Percentiles rank a stretch among this genome's conserved stretches.
phyloP scores from a whole-genome alignment of 352 stramenopile species.

The Albugo laibachii region DNA sequence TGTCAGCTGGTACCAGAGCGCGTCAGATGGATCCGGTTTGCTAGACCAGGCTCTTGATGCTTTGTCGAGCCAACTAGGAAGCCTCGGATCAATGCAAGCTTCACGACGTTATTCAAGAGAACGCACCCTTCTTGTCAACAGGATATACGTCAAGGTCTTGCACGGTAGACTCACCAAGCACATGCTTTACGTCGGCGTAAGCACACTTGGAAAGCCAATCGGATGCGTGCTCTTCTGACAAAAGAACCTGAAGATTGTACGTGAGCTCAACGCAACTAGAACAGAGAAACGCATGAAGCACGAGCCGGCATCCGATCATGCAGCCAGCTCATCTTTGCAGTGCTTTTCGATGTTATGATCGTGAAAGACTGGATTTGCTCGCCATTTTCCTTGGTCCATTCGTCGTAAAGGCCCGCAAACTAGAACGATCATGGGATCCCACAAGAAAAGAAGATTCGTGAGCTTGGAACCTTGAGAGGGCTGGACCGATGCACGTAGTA shows the following conservation, averaged over 20 bases:
- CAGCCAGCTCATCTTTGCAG: constrained; percentile 52
- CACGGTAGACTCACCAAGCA: constrained; percentile 26
- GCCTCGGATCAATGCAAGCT: not conserved
- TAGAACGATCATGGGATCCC: constrained; percentile 4
- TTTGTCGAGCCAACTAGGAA: not conserved
- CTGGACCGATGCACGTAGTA: constrained; percentile 55
- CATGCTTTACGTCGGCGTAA: constrained; percentile 29
- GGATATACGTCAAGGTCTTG: constrained; percentile 51
- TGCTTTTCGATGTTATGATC: constrained; percentile 65
- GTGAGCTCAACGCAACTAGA: not conserved
- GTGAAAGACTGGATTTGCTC: constrained; percentile 65
- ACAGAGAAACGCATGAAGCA: not conserved
- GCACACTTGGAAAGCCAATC: constrained; percentile 42
- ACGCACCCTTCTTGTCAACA: constrained; percentile 46
- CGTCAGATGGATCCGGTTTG: no score
- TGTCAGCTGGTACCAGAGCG: no score
- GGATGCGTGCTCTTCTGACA: constrained; percentile 31
- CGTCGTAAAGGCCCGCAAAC: constrained; percentile 77
- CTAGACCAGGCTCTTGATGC: no score
- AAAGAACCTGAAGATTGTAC: constrained; percentile 28
- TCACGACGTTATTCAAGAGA: not conserved
- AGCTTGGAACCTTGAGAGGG: not conserved
- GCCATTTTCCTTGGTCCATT: constrained; percentile 42
- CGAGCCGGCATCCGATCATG: constrained; percentile 72
- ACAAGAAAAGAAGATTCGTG: not conserved